Evolutionary conservation across 257 asterid genomes (phyloP), one percentile per base, ranked within the genome.

Genomic region (Solanum bukasovii): DNA sequence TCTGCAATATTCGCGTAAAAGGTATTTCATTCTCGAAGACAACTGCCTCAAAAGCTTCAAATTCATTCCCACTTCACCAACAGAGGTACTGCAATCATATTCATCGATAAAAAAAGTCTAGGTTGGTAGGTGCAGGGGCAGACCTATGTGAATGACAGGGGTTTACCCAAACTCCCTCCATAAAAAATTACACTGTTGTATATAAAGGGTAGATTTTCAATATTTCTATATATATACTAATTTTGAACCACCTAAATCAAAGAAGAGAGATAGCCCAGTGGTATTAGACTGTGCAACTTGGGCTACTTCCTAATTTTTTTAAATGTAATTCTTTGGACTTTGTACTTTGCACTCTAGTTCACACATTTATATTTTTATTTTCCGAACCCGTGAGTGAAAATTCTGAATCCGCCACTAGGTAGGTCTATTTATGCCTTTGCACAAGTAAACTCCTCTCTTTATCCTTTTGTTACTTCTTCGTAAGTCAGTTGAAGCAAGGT

Each of bases 21-120:
- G 98, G 82, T 95, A 95, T 88, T 96, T 96, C 90, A 71, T 96
- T 92, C 98, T 95, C 82, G 91, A 95, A 89, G 96, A 94, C 14
- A 90, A 93, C 88, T 94, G 95, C 93, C 98, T 97, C 89, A 93
- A 91, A 93, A 94, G 97, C 93, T 97, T 94, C 94, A 97, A 95
- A 90, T 92, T 94, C 42, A 88, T 94, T 83, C 96, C 98, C 59
- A 79, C 89, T 88, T 94, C 98, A 7, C 92, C 84, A 5, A 84
- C 79, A 87, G 94, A 97, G 98, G 98, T 94, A 89, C 29, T 21
- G 27, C 65, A 56, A 18, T 52, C 63, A 16, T 6, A 52, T 52
- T 16, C 1, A 52, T 16, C 56, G 44, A 40, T 40, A 40, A 40
- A 40, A 40, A 42, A 42, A 42, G 13, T 42, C 14, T 42, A 42